Evolutionary conservation across 1,284 basidiomycete genomes (phyloP).

Genomic region (Cryptococcus sp.): DNA sequence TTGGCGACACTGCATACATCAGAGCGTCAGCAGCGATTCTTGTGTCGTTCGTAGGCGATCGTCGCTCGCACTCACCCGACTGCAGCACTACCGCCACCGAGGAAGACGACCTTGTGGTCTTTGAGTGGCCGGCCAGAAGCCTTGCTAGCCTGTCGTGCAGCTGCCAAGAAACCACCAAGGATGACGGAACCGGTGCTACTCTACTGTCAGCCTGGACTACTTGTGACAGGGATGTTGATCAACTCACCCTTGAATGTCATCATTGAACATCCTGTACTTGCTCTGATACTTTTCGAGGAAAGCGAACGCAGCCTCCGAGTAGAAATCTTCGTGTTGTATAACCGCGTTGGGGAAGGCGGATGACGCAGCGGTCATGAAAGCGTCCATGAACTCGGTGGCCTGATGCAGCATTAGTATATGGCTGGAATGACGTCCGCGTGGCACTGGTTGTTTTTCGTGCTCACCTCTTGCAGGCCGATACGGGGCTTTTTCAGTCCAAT

Average conservation of each 20-base stretch:
- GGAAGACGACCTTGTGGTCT: conserved; percentile 86
- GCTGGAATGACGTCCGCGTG: no score
- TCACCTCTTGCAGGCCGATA: conserved; percentile 65
- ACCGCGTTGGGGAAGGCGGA: conserved; percentile 73
- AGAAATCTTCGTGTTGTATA: conserved; percentile 91
- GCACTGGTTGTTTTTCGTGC: conserved; percentile 1
- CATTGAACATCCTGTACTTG: conserved; percentile 82
- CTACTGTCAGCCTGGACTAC: not conserved
- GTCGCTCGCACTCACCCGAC: conserved; percentile 34
- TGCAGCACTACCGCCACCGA: conserved; percentile 55
- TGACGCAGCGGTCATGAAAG: conserved; percentile 83
- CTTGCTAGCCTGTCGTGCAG: conserved; percentile 72
- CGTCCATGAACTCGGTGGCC: conserved; percentile 77
- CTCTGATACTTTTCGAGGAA: conserved; percentile 75
- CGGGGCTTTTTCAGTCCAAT: conserved; percentile 77
- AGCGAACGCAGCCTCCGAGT: conserved; percentile 80
- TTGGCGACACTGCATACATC: conserved; percentile 65
- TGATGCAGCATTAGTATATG: not conserved
- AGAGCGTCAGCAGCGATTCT: not conserved
- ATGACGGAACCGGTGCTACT: conserved; percentile 81
- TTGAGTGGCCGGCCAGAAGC: conserved; percentile 69
- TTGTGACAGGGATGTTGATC: no score
- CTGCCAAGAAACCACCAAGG: conserved; percentile 85
- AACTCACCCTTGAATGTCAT: conserved; percentile 69
- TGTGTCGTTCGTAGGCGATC: not conserved